Conservation (phyloP, 495 filamentous ascomycete species). For the Aspergillus kassunensis region DNA sequence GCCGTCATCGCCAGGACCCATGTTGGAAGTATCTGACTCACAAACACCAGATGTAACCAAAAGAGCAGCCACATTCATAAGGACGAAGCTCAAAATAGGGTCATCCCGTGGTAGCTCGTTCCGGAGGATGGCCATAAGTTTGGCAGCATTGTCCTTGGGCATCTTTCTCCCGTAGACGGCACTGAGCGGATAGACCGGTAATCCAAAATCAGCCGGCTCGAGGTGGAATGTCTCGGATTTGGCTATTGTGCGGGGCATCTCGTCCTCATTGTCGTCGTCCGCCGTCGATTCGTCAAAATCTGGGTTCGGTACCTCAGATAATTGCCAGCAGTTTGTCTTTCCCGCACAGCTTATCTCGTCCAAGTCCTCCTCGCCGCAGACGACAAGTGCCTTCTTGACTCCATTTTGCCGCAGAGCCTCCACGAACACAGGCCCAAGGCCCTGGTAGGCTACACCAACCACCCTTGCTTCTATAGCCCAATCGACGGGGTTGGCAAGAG, state of each 20-base stretch:
- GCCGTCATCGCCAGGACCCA: slow-evolving; percentile 71
- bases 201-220: slow-evolving; percentile 77
- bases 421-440: slow-evolving; percentile 81
- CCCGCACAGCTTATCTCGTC: slow-evolving; percentile 94
- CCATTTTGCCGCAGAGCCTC: slow-evolving; percentile 77
- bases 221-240: slow-evolving; percentile 71
- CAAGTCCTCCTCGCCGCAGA: slow-evolving; percentile 90
- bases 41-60: slow-evolving; percentile 82
- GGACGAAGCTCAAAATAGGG: slow-evolving; percentile 87
- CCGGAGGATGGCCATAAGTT: slow-evolving; percentile 70
- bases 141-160: slow-evolving; percentile 79
- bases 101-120: slow-evolving; percentile 68
- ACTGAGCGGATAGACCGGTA: slow-evolving; percentile 66
- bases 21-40: slow-evolving; percentile 70
- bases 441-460: slow-evolving; percentile 82
- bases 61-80: slow-evolving; percentile 88
- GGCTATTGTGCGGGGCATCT: slow-evolving; percentile 40
- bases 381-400: slow-evolving; percentile 77
- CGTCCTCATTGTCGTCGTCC: slow-evolving; percentile 38
- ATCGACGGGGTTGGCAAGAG: slow-evolving; percentile 84
- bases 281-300: slow-evolving; percentile 26
- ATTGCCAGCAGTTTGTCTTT: slow-evolving; percentile 78
- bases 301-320: slow-evolving; percentile 54
- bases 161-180: slow-evolving; percentile 80
- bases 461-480: slow-evolving; percentile 79